Base-by-base conservation (phyloP, 2,329 filamentous ascomycete genomes). In the Graphilbum sp. region DNA sequence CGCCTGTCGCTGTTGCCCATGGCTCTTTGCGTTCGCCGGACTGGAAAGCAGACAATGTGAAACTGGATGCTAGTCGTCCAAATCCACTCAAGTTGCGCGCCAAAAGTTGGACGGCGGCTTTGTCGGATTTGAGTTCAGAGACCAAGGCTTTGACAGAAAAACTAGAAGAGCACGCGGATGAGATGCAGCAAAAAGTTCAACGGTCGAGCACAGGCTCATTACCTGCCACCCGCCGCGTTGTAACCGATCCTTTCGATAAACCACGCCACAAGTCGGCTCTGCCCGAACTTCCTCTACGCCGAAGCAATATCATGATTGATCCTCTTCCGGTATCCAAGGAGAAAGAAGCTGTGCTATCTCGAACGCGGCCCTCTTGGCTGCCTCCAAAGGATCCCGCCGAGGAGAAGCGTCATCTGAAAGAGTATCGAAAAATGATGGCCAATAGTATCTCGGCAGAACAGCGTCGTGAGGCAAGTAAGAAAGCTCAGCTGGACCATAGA, bases 361-460 rank as follows among this genome's bases (percentile, higher is more conserved):
- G 84, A 16, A 90, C 83, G 2, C 68, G 83, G 29, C 83, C 83
- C 0, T 86, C 80, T 1, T 90, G 84, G 84, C 63, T 90, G 3
- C 83, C 84, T 1, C 83, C 83, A 1, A 90, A 90, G 58, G 77
- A 90, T 46, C 87, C 85, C 2, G 81, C 81, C 38, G 90, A 98
- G 56, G 90, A 98, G 60, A 82, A 74, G 54, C 79, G 78, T 47
- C 90, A 98, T 56, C 54, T 98, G 46, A 86, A 73, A 50, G 76
- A 90, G 53, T 90, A 87, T 52, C 78, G 87, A 57, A 75, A 69
- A 54, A 87, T 90, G 79, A 83, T 88, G 78, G 67, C 65, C 0
- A 63, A 62, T 33, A 75, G 72, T 46, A 55, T 63, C 37, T 71
- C 73, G 49, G 67, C 71, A 0, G 74, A 78, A 24, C 67, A 69